A percentile compares a stretch with the other conserved stretches of the same genome.
These are phyloP conservation scores for Globisporangium camurandrum DNA, from an alignment of 352 stramenopile species.

Conservation along the genomic window DNA sequence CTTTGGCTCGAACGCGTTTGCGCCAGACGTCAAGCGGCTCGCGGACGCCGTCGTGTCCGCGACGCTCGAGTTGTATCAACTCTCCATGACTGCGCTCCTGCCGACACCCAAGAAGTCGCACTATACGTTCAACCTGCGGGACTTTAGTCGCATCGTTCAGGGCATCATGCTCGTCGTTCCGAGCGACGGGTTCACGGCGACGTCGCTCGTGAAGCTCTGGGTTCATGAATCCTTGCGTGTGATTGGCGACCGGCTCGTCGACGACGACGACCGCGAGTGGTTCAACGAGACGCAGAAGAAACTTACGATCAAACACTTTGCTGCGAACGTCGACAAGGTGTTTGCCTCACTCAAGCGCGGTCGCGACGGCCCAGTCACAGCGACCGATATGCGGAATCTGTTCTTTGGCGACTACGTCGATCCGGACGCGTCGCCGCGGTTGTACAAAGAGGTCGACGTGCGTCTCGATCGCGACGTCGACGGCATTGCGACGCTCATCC, in stretches of 20 bases:
- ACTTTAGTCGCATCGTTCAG: slow-evolving; percentile 92
- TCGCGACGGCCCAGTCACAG: slow-evolving; percentile 59
- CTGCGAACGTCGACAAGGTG: slow-evolving; percentile 81
- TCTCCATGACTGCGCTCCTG: slow-evolving; percentile 76
- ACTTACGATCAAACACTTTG: slow-evolving; percentile 86
- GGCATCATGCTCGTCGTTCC: slow-evolving; percentile 88
- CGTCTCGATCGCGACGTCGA: slow-evolving; percentile 54
- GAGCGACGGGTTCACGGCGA: slow-evolving; percentile 76
- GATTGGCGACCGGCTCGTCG: slow-evolving; percentile 91
- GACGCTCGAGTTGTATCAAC: slow-evolving; percentile 89
- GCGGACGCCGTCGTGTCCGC: slow-evolving; percentile 78
- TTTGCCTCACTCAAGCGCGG: slow-evolving; percentile 77
- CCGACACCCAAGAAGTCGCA: slow-evolving; percentile 93
- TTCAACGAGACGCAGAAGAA: slow-evolving; percentile 87
- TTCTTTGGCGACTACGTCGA: slow-evolving; percentile 93
- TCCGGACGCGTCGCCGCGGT: slow-evolving; percentile 57
- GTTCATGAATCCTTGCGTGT: slow-evolving; percentile 91
- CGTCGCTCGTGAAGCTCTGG: slow-evolving; percentile 88
- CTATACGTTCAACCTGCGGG: slow-evolving; percentile 95
- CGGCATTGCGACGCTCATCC: slow-evolving; percentile 74
- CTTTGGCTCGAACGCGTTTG: slow-evolving; percentile 60
- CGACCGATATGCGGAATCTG: slow-evolving; percentile 81
- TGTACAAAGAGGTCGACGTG: slow-evolving; percentile 83
- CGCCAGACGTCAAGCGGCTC: slow-evolving; percentile 61
- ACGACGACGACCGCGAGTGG: slow-evolving; percentile 90